Percentiles rank a stretch among this genome's conserved stretches.
These are phyloP conservation scores for Pseudopithomyces chartarum DNA, from an alignment of 2,329 filamentous ascomycete genomes.

Conservation along the genomic window DNA sequence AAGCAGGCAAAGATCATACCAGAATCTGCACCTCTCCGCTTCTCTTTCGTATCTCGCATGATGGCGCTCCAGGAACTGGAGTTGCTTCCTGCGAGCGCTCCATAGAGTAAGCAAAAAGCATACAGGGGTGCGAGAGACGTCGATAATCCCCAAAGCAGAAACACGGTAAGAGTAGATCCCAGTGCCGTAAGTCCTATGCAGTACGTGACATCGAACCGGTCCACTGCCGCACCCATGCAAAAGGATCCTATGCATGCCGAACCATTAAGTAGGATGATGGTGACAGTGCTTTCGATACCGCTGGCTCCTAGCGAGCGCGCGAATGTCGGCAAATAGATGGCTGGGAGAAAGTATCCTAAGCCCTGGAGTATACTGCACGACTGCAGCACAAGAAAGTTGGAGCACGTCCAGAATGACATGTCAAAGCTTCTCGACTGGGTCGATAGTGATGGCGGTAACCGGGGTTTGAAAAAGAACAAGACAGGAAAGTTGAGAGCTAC, in stretches of 20 bases:
- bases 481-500: conserved; percentile 43
- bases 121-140: conserved; percentile 49
- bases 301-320: conserved; percentile 46
- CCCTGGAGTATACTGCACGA: conserved; percentile 49
- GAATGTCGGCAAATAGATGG: conserved; percentile 50
- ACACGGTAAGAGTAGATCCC: conserved; percentile 42
- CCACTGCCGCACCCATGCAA: conserved; percentile 45
- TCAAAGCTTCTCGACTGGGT: conserved; percentile 38
- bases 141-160: conserved; percentile 54
- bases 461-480: conserved; percentile 51
- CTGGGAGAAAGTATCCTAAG: conserved; percentile 51
- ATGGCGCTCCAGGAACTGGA: conserved; percentile 52
- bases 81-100: conserved; percentile 48
- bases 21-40: conserved; percentile 47
- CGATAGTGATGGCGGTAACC: conserved; percentile 48
- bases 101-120: conserved; percentile 50
- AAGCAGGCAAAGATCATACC: conserved; percentile 56
- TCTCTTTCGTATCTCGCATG: conserved; percentile 48
- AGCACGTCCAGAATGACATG: conserved; percentile 45
- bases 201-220: conserved; percentile 46
- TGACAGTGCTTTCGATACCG: conserved; percentile 40
- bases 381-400: conserved; percentile 45
- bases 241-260: conserved; percentile 45
- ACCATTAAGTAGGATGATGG: conserved; percentile 48
- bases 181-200: conserved; percentile 45